Evolutionary conservation across 805 yeast genomes (phyloP).

Genomic region (Wickerhamomyces silvicola): DNA sequence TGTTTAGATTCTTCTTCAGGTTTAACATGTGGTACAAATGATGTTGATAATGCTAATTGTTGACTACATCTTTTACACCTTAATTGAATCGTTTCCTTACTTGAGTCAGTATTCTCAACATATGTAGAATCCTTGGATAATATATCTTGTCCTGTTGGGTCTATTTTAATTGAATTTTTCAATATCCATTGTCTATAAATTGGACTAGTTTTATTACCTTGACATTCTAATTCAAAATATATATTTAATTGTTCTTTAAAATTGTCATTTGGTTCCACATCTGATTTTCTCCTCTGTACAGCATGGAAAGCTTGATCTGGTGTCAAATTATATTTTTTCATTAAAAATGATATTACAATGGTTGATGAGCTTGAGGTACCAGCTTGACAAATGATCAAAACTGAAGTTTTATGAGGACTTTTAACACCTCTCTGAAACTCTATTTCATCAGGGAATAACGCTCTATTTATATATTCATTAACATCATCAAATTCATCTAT

Average conservation of each 20-base stretch:
- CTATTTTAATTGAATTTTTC: constrained; percentile 29
- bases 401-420: constrained; percentile 35
- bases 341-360: constrained; percentile 79
- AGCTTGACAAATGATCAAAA: constrained; percentile 75
- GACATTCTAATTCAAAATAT: constrained; percentile 42
- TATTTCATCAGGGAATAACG: constrained; percentile 41
- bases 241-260: constrained; percentile 68
- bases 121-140: constrained; percentile 26
- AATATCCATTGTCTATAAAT: constrained; percentile 39
- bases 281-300: constrained; percentile 55
- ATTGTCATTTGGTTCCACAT: constrained; percentile 64
- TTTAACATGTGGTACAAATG: constrained; percentile 58
- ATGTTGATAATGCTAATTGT: constrained; percentile 53
- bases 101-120: constrained; percentile 21
- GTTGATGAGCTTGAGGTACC: constrained; percentile 91
- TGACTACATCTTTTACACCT: constrained; percentile 83
- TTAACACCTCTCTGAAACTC: constrained; percentile 20
- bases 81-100: constrained; percentile 32
- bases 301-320: constrained; percentile 66
- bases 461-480: constrained; percentile 60
- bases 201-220: constrained; percentile 25
- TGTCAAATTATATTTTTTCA: constrained; percentile 63
- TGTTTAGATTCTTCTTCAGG: constrained; percentile 64
- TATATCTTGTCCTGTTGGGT: constrained; percentile 34
- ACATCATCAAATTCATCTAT: constrained; percentile 54